phyloP scores from a whole-genome alignment of 2,329 filamentous ascomycete species.

The Ceratocystis alfenasii region DNA sequence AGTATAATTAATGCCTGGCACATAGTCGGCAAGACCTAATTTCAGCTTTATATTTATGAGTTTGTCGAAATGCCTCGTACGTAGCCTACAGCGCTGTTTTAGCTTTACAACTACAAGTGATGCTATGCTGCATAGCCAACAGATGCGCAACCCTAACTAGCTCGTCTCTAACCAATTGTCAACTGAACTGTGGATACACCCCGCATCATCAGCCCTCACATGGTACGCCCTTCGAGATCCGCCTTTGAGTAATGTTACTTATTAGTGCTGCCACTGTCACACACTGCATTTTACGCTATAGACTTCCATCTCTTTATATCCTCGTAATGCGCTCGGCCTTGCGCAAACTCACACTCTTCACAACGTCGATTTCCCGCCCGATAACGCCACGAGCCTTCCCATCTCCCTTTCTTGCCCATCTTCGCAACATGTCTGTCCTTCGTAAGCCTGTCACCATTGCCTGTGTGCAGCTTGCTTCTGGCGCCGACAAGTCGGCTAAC shows the following conservation, averaged over 20 bases:
- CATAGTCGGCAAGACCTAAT: not conserved
- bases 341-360: conserved; percentile 15
- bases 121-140: no score
- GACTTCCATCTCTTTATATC: no score
- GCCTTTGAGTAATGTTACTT: not conserved
- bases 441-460: conserved; percentile 69
- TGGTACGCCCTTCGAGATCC: not conserved
- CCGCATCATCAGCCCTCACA: not conserved
- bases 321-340: conserved; percentile 9
- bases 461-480: conserved; percentile 68
- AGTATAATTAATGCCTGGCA: not conserved
- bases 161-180: not conserved
- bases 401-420: conserved; percentile 21
- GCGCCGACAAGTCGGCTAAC: conserved; percentile 74
- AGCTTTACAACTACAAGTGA: no score
- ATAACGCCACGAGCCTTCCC: not conserved
- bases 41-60: not conserved
- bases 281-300: not conserved
- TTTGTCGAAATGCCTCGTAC: no score
- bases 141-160: no score
- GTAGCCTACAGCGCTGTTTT: no score
- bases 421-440: conserved; percentile 38
- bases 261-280: not conserved
- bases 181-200: not conserved
- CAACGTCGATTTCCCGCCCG: not conserved